phyloP scores from a whole-genome alignment of 495 filamentous ascomycete species.

The Podospora pseudoanserina region DNA sequence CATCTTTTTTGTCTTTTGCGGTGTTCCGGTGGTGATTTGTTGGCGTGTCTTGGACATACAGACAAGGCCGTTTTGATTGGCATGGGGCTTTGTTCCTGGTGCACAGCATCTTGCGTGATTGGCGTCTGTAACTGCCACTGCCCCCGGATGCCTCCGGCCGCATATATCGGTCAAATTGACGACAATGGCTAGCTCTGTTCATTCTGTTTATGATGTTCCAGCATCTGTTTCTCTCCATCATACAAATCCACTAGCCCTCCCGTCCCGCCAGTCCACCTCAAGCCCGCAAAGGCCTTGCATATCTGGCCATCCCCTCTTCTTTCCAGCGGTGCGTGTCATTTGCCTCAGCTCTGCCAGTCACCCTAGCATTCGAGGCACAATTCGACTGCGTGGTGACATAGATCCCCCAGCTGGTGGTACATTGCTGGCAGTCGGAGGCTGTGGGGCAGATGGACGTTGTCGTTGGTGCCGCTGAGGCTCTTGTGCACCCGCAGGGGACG shows the following conservation, averaged over 20 bases:
- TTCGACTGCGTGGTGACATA: conserved; percentile 8
- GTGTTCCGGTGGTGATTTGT: not conserved
- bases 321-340: not conserved
- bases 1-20: not conserved
- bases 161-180: too few relatives aligned
- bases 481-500: conserved; percentile 25
- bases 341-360: not conserved
- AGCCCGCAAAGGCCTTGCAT: not conserved
- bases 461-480: conserved; percentile 15
- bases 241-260: not conserved
- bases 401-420: conserved; percentile 19
- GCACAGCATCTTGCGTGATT: too few relatives aligned
- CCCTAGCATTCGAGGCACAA: not conserved
- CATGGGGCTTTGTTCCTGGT: too few relatives aligned
- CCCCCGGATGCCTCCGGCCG: too few relatives aligned
- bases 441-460: conserved; percentile 26
- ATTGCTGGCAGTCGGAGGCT: conserved; percentile 18
- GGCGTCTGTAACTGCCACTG: too few relatives aligned
- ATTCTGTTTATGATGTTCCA: not conserved
- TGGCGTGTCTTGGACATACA: not conserved
- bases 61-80: too few relatives aligned
- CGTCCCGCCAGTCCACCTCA: not conserved
- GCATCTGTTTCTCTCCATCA: not conserved
- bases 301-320: not conserved
- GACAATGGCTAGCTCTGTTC: not conserved